Conservation (phyloP, 768 basidiomycete genomes). For the Suillus discolor region DNA sequence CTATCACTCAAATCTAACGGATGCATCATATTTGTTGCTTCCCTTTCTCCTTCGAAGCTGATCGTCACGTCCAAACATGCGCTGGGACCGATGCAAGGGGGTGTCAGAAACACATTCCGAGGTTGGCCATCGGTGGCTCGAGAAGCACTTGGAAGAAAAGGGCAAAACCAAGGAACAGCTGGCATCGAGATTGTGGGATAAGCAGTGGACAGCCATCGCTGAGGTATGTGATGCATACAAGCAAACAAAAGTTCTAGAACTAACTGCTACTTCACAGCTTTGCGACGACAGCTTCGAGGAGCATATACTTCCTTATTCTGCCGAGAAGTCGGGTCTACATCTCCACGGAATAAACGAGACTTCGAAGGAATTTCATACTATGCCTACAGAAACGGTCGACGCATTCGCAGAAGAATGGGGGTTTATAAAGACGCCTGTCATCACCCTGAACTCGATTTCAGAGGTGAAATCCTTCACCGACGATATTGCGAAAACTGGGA, state of each 20-base stretch:
- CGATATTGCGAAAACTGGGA: conserved; percentile 62
- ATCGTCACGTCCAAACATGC: conserved; percentile 94
- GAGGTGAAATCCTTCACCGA: conserved; percentile 77
- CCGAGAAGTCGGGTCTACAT: neutral
- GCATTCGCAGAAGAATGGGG: conserved; percentile 90
- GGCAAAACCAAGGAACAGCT: conserved; percentile 75
- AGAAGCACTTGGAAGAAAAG: conserved; percentile 59
- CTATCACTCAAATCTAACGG: neutral
- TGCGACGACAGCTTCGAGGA: conserved; percentile 73
- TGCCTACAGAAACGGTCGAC: conserved; percentile 54
- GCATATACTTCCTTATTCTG: neutral
- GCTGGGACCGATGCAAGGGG: conserved; percentile 58
- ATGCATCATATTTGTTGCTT: neutral
- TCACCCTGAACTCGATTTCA: conserved; percentile 55
- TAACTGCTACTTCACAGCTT: conserved; percentile 52
- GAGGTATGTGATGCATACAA: conserved; percentile 58
- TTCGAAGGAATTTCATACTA: neutral
- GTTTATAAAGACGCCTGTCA: conserved; percentile 76
- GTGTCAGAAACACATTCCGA: conserved; percentile 68
- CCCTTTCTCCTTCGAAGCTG: conserved; percentile 52
- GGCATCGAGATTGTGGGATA: conserved; percentile 73
- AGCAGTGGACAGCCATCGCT: conserved; percentile 86
- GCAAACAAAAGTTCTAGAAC: neutral
- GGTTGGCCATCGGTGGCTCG: conserved; percentile 84
- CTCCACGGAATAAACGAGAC: neutral